These are phyloP conservation scores for Penicillium pulvis DNA, from an alignment of 495 filamentous ascomycete species.

Conservation along the genomic window DNA sequence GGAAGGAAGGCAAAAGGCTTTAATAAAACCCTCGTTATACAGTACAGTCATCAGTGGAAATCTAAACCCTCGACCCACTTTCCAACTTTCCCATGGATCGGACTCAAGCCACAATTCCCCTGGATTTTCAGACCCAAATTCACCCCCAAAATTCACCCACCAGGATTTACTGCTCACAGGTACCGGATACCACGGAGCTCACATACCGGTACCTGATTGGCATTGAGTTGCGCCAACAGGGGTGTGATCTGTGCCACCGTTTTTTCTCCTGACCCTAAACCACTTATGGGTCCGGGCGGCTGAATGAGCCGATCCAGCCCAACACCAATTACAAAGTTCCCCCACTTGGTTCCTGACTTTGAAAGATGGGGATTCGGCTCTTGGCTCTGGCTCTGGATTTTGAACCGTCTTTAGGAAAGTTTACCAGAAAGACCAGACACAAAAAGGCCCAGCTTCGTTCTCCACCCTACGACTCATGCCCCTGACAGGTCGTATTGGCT, in stretches of 20 bases:
- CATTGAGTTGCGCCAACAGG: conserved; percentile 10
- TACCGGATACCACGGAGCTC: conserved; percentile 4
- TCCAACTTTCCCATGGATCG: conserved; percentile 6
- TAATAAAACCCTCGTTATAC: background rate
- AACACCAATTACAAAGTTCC: conserved; percentile 1
- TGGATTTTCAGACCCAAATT: background rate
- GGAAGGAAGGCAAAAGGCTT: background rate
- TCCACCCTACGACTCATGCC: background rate
- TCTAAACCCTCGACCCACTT: background rate
- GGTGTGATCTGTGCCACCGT: conserved; percentile 3
- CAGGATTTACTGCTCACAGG: conserved; percentile 2
- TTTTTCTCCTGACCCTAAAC: conserved; percentile 9
- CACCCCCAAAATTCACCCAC: background rate
- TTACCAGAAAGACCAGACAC: background rate
- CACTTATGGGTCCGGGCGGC: conserved; percentile 3
- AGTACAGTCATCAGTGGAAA: background rate
- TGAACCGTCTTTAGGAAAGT: background rate
- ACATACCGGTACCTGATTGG: background rate
- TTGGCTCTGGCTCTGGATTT: background rate
- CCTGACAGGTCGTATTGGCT: conserved; percentile 2
- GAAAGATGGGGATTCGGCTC: background rate
- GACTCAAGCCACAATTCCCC: conserved; percentile 5
- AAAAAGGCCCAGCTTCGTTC: background rate
- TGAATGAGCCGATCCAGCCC: conserved; percentile 8
- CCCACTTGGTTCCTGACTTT: background rate